Base-by-base conservation (phyloP, 495 filamentous ascomycete species). In the Xanthoparmelia taractica region DNA sequence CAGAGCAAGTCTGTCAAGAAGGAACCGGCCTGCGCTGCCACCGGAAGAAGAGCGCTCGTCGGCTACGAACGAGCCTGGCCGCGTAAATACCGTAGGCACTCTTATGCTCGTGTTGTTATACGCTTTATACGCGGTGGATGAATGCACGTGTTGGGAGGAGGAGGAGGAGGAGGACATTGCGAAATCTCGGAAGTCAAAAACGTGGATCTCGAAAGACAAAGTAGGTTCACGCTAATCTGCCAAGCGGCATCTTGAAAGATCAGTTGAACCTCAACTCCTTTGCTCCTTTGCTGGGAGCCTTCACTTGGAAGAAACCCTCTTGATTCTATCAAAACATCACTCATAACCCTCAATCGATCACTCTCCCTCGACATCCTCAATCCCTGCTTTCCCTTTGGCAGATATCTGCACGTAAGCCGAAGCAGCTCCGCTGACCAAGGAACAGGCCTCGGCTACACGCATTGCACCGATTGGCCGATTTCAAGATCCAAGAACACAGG, bases 181-280 rank as follows among this genome's bases (percentile, higher is more conserved):
- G 8, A 5, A 20, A 38, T 13, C 38, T 13, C 34, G 23, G 10
- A 56, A 23, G 54, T 40, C 15, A 20, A n/a, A 40, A 55, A 61
- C 59, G 50, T 37, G 47, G n/a, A 61, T 61, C 48, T 29, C 48
- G 20, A 55, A n/a, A n/a, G n/a, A n/a, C n/a, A n/a, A n/a, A 27
- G 15, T 15, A 45, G 36, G 27, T 56, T 57, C 3, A 50, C 60
- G 50, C 60, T 62, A 62, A 33, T 27, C 2, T 23, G 48, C 48
- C 11, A 31, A 18, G 36, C 38, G 37, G 36, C 33, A 62, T 54
- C 34, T 56, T 41, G 48, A 29, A 8, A 31, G 2, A 54, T 62
- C 41, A 57, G 41, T 62, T 62, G 60, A 62, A 50, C 60, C 60
- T 62, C 60, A 62, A 37, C 11, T 33, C 34, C 25, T 40, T 54